These are phyloP conservation scores for Lipomyces anomalus DNA, from an alignment of 805 yeast species.

Conservation along the genomic window DNA sequence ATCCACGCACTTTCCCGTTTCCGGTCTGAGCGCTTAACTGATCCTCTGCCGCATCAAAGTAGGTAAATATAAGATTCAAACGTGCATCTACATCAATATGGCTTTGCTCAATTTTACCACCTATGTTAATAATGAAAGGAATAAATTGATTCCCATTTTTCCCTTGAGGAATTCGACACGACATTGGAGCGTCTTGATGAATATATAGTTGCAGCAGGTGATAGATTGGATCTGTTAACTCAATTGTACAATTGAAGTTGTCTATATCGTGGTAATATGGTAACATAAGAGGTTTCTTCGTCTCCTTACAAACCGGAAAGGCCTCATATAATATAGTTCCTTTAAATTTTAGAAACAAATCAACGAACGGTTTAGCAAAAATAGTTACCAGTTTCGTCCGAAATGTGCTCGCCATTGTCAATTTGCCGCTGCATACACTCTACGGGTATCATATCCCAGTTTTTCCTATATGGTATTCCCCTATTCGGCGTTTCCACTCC, in stretches of 20 bases:
- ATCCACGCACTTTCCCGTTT: neutral
- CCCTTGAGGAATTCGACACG: conserved; percentile 52
- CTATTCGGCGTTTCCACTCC: too few species aligned
- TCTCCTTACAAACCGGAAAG: conserved; percentile 61
- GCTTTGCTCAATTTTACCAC: conserved; percentile 61
- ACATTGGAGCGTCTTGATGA: conserved; percentile 71
- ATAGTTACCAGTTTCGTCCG: conserved; percentile 43
- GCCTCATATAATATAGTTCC: conserved; percentile 50
- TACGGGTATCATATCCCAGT: conserved; percentile 15
- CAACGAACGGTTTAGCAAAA: conserved; percentile 2
- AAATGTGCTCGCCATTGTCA: conserved; percentile 67
- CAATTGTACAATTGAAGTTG: conserved; percentile 54
- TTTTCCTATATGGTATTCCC: neutral
- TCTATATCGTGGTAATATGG: conserved; percentile 43
- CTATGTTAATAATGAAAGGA: conserved; percentile 57
- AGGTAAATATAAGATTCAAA: conserved; percentile 48
- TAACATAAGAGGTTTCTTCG: conserved; percentile 54
- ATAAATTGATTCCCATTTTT: conserved; percentile 33
- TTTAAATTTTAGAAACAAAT: too few species aligned
- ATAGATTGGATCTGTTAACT: conserved; percentile 56
- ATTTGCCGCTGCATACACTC: conserved; percentile 65
- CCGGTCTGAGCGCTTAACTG: neutral
- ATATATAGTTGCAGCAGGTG: conserved; percentile 70
- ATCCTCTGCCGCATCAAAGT: conserved; percentile 30
- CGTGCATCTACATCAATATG: conserved; percentile 62